Conservation (phyloP, 1,284 basidiomycete species). For the Trichosporon asahii region DNA sequence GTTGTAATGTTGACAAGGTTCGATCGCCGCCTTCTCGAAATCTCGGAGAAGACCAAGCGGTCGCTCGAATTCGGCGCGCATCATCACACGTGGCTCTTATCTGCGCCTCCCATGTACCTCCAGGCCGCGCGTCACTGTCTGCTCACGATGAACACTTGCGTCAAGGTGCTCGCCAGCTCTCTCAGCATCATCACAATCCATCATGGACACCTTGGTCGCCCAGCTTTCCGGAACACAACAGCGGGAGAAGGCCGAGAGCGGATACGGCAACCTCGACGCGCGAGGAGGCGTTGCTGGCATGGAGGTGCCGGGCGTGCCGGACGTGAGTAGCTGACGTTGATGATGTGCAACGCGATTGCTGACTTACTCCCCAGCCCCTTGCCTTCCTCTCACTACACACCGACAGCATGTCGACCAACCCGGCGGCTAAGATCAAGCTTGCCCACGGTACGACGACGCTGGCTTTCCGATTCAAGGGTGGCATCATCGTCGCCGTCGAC, state of each 20-base stretch:
- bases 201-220: slow-evolving; percentile 72
- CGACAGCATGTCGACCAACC: slow-evolving; percentile 81
- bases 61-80: neutral
- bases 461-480: slow-evolving; percentile 94
- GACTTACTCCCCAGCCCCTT: slow-evolving; percentile 63
- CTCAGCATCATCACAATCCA: slow-evolving; percentile 29
- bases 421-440: slow-evolving; percentile 93
- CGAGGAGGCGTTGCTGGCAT: slow-evolving; percentile 45
- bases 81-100: neutral
- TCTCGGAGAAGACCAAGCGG: neutral
- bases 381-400: slow-evolving; percentile 85
- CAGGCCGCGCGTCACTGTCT: slow-evolving; percentile 21
- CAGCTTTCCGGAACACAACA: slow-evolving; percentile 53
- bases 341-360: slow-evolving; percentile 2
- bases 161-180: neutral
- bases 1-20: neutral
- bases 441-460: slow-evolving; percentile 98
- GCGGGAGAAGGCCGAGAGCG: slow-evolving; percentile 56
- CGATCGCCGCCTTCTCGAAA: neutral
- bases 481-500: slow-evolving; percentile 97
- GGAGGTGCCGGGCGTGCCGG: slow-evolving; percentile 45
- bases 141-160: slow-evolving; percentile 1
- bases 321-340: slow-evolving; percentile 38
- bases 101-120: neutral
- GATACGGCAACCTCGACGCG: slow-evolving; percentile 60